Conservation (phyloP, 805 yeast genomes). For the Lipomyces spencermartinsiae region DNA sequence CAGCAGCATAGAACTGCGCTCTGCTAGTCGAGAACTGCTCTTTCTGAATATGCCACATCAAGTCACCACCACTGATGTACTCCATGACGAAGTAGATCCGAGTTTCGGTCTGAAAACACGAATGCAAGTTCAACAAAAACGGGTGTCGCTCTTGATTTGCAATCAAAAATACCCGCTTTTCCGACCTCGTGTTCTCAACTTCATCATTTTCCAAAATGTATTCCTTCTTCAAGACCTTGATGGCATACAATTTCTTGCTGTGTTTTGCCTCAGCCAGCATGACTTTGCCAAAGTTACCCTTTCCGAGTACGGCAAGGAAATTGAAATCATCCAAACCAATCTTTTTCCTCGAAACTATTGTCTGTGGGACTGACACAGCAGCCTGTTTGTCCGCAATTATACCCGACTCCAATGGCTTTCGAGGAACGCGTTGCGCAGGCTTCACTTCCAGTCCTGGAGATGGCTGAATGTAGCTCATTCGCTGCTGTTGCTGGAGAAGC, state of each 20-base stretch:
- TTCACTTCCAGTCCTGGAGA: neutral
- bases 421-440: slow-evolving; percentile 6
- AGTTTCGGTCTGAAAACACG: slow-evolving; percentile 98
- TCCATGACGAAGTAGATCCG: slow-evolving; percentile 98
- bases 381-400: neutral
- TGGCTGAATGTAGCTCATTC: slow-evolving; percentile 10
- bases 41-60: slow-evolving; percentile 99
- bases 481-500: neutral
- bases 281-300: slow-evolving; percentile 98
- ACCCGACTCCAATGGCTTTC: slow-evolving; percentile 9
- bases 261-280: slow-evolving; percentile 94
- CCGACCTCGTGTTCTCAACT: slow-evolving; percentile 92
- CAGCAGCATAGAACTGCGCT: slow-evolving; percentile 98
- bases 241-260: slow-evolving; percentile 84
- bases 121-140: slow-evolving; percentile 84
- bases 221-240: slow-evolving; percentile 94
- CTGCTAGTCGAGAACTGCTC: slow-evolving; percentile 85
- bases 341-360: slow-evolving; percentile 48
- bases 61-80: slow-evolving; percentile 95
- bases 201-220: slow-evolving; percentile 95
- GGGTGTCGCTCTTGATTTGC: slow-evolving; percentile 93
- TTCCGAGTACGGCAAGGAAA: slow-evolving; percentile 92
- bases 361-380: slow-evolving; percentile 19
- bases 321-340: slow-evolving; percentile 94
- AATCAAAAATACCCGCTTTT: slow-evolving; percentile 83